phyloP scores from a whole-genome alignment of 208 protist species.

The Leishmania martiniquensis region DNA sequence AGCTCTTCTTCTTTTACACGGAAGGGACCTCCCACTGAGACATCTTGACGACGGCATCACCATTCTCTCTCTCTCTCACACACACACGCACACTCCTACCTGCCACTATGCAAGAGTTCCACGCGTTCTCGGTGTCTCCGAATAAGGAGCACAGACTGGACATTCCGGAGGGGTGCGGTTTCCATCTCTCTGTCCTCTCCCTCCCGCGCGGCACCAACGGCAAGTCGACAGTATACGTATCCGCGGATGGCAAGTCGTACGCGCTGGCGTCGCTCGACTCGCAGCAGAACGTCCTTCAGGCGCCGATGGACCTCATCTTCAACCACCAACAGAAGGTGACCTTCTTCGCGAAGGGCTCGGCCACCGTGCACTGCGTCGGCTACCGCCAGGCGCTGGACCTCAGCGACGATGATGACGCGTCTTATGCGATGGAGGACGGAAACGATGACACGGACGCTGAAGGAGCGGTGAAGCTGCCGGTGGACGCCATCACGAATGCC shows the following conservation, averaged over 20 bases:
- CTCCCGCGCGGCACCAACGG: constrained; percentile 68
- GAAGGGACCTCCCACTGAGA: too few species aligned
- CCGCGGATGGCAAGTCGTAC: constrained; percentile 83
- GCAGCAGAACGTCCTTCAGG: constrained; percentile 61
- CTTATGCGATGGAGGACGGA: constrained; percentile 22
- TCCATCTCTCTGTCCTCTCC: constrained; percentile 77
- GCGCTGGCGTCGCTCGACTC: constrained; percentile 76
- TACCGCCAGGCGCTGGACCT: constrained; percentile 76
- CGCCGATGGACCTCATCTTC: constrained; percentile 82
- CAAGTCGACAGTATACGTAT: constrained; percentile 76
- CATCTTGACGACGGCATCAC: background rate
- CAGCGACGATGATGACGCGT: constrained; percentile 43
- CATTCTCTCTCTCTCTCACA: background rate
- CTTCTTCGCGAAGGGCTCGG: constrained; percentile 81
- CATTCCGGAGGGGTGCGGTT: constrained; percentile 56
- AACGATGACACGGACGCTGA: constrained; percentile 24
- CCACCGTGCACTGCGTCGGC: constrained; percentile 75
- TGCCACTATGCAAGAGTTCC: constrained; percentile 72
- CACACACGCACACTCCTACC: background rate
- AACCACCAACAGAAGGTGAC: constrained; percentile 71
- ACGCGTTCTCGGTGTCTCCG: constrained; percentile 77
- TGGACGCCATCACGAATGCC: constrained; percentile 28
- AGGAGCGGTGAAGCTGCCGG: constrained; percentile 22
- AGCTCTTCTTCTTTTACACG: too few species aligned
- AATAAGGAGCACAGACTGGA: constrained; percentile 67